These are phyloP conservation scores for Amphirosellinia nigrospora DNA, from an alignment of 495 filamentous ascomycete species.

Conservation along the genomic window DNA sequence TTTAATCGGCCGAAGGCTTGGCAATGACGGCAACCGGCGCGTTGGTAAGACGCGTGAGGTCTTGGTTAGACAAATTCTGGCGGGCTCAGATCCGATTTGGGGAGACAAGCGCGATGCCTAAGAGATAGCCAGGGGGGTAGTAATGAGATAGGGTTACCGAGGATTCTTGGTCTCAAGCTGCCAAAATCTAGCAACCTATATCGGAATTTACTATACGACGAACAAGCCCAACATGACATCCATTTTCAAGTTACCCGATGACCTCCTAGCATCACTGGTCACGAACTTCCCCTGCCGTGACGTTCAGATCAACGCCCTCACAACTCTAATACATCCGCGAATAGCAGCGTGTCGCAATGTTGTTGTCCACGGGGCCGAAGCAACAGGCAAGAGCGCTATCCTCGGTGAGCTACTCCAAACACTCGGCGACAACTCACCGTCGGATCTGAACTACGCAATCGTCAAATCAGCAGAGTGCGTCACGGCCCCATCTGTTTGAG, in stretches of 20 bases:
- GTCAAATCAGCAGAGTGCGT: slow-evolving; percentile 86
- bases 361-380: slow-evolving; percentile 83
- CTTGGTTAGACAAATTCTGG: not conserved
- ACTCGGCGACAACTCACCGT: slow-evolving; percentile 18
- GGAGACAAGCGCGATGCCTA: not conserved
- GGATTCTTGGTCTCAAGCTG: not conserved
- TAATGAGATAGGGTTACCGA: not conserved
- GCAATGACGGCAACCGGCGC: not conserved
- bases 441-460: slow-evolving; percentile 65
- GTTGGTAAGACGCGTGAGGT: not conserved
- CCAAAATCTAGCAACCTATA: not conserved
- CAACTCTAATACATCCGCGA: slow-evolving; percentile 61
- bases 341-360: slow-evolving; percentile 62
- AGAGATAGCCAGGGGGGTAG: not conserved
- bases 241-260: slow-evolving; percentile 57
- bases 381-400: slow-evolving; percentile 88
- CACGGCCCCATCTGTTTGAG: slow-evolving; percentile 83
- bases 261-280: slow-evolving; percentile 58
- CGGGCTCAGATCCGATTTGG: not conserved
- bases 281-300: slow-evolving; percentile 65
- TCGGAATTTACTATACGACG: not conserved
- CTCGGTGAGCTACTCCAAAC: slow-evolving; percentile 63
- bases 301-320: slow-evolving; percentile 65
- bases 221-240: slow-evolving; percentile 24
- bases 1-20: not conserved